Conservation (phyloP, 2,329 filamentous ascomycete species). For the Teratosphaeria destructans region DNA sequence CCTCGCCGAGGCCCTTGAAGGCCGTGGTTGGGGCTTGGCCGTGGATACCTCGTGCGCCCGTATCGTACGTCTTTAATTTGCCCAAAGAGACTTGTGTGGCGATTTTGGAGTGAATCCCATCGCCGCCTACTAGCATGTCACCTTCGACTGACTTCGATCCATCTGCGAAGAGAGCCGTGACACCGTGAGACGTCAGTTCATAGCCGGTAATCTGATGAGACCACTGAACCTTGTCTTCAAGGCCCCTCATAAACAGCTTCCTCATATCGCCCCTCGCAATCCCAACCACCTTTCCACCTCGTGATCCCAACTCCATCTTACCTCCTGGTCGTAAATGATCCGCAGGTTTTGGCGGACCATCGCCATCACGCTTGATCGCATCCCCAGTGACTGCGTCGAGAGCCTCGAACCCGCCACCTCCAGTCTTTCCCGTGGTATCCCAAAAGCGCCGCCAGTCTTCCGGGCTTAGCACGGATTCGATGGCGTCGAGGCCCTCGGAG, state of each 20-base stretch:
- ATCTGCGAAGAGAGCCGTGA: constrained; percentile 49
- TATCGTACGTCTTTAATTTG: constrained; percentile 52
- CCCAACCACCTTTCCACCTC: constrained; percentile 50
- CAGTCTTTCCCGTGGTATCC: constrained; percentile 50
- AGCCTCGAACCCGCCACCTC: constrained; percentile 41
- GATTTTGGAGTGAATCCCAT: constrained; percentile 52
- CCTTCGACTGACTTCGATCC: constrained; percentile 50
- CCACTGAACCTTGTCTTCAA: constrained; percentile 47
- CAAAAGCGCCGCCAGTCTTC: constrained; percentile 45
- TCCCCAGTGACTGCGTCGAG: constrained; percentile 47
- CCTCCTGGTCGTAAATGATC: constrained; percentile 4
- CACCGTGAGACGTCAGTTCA: constrained; percentile 44
- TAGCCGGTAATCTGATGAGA: constrained; percentile 48
- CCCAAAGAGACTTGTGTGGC: constrained; percentile 50
- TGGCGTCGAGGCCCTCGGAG: constrained; percentile 46
- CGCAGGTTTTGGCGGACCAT: background rate
- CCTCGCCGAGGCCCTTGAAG: constrained; percentile 52
- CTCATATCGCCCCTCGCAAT: constrained; percentile 56
- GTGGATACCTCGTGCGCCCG: constrained; percentile 53
- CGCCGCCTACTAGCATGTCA: constrained; percentile 49
- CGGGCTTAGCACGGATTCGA: constrained; percentile 44
- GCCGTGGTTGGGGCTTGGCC: constrained; percentile 53
- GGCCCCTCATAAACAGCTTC: constrained; percentile 45
- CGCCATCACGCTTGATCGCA: constrained; percentile 5
- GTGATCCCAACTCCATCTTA: constrained; percentile 32